A percentile compares a stretch with the other conserved stretches of the same genome.
Conservation (phyloP, 2,329 filamentous ascomycete genomes). For the Colletotrichum cereale region DNA sequence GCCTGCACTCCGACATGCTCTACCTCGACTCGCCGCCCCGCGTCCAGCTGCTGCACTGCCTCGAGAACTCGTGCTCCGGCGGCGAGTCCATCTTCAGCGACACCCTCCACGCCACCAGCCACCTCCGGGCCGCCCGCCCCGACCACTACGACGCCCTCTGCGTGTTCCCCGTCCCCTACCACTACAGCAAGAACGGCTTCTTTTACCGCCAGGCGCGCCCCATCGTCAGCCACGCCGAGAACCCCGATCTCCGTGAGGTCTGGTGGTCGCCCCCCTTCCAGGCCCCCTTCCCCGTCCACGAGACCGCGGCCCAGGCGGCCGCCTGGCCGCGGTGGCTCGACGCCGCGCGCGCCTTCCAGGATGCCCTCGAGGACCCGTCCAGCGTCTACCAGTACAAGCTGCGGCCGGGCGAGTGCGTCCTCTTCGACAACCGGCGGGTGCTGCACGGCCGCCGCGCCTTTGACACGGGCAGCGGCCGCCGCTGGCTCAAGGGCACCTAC, state of each 20-base stretch:
- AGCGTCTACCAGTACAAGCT: constrained; percentile 79
- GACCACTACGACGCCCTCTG: constrained; percentile 54
- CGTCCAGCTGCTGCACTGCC: constrained; percentile 89
- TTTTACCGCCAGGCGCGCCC: constrained; percentile 71
- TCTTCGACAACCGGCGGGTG: constrained; percentile 93
- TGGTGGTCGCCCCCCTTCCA: constrained; percentile 88
- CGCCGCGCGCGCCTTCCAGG: constrained; percentile 68
- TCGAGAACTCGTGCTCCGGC: constrained; percentile 82
- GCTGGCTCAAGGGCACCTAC: constrained; percentile 91
- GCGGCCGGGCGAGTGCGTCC: constrained; percentile 84
- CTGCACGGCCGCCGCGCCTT: constrained; percentile 87
- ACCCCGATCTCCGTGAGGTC: constrained; percentile 45
- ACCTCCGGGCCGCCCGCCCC: constrained; percentile 48
- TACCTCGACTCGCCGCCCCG: constrained; percentile 85
- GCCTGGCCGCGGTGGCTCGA: constrained; percentile 56
- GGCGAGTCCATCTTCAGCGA: constrained; percentile 92
- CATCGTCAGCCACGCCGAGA: constrained; percentile 53
- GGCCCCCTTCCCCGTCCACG: constrained; percentile 58
- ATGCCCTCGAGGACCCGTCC: constrained; percentile 66
- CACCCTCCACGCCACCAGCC: constrained; percentile 70
- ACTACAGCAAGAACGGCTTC: constrained; percentile 76
- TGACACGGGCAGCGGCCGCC: constrained; percentile 72
- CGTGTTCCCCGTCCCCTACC: constrained; percentile 67
- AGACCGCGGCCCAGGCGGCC: constrained; percentile 20
- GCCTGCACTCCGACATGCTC: constrained; percentile 93